Conservation (phyloP, 352 stramenopile genomes). For the Globisporangium ultimum region DNA sequence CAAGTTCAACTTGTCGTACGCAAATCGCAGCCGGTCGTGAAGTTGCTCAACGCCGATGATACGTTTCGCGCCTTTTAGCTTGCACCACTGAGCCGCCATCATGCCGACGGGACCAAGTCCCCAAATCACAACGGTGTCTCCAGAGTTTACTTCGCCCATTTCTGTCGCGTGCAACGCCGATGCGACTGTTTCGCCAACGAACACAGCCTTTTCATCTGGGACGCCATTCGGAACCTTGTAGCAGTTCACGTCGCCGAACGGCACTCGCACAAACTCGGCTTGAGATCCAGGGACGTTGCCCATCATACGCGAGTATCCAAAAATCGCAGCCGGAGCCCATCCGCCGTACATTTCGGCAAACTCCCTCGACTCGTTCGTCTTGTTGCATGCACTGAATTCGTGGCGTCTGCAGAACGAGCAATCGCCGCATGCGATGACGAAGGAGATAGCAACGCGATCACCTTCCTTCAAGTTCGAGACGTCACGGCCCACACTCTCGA, state of each 20-base stretch:
- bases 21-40: slow-evolving; percentile 49
- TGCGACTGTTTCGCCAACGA: slow-evolving; percentile 53
- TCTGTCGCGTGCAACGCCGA: slow-evolving; percentile 63
- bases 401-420: slow-evolving; percentile 62
- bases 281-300: slow-evolving; percentile 64
- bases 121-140: slow-evolving; percentile 63
- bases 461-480: slow-evolving; percentile 52
- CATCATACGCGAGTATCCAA: slow-evolving; percentile 48
- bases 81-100: slow-evolving; percentile 54
- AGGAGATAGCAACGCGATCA: slow-evolving; percentile 73
- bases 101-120: slow-evolving; percentile 59
- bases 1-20: slow-evolving; percentile 52
- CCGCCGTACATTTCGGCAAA: slow-evolving; percentile 66
- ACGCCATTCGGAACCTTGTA: slow-evolving; percentile 53
- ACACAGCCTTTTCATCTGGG: slow-evolving; percentile 59
- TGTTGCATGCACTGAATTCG: slow-evolving; percentile 66
- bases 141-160: slow-evolving; percentile 40
- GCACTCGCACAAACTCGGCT: slow-evolving; percentile 74
- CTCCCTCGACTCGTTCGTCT: slow-evolving; percentile 65
- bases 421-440: slow-evolving; percentile 61
- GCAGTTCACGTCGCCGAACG: slow-evolving; percentile 69
- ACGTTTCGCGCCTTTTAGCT: slow-evolving; percentile 56
- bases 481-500: slow-evolving; percentile 47
- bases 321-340: slow-evolving; percentile 58
- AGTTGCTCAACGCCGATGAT: slow-evolving; percentile 56